A percentile compares a stretch with the other conserved stretches of the same genome.
These are phyloP conservation scores for Jacaranda mimosifolia DNA, from an alignment of 257 asterid species.

Conservation along the genomic window DNA sequence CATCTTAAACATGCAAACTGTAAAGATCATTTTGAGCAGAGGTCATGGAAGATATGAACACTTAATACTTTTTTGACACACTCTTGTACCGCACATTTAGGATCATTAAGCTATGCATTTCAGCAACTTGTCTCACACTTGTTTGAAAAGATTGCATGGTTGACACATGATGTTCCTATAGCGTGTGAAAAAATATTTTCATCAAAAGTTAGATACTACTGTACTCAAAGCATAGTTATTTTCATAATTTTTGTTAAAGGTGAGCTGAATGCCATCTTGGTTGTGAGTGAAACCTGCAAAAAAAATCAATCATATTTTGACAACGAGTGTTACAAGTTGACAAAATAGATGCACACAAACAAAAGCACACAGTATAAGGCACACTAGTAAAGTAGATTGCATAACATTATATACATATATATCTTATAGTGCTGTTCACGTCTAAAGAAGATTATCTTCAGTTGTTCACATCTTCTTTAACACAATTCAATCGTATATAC, in stretches of 20 bases:
- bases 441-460: neutral
- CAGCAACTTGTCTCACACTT: no score
- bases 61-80: no score
- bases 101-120: no score
- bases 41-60: no score
- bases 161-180: neutral
- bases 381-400: neutral
- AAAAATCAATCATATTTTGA: neutral
- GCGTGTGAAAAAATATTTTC: neutral
- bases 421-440: neutral
- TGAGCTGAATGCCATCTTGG: neutral
- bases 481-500: conserved; percentile 2
- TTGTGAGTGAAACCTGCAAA: neutral
- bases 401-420: conserved; percentile 1
- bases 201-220: neutral
- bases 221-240: neutral
- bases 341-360: neutral
- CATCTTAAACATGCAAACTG: no score
- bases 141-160: no score
- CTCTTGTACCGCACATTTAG: no score
- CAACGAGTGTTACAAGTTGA: neutral
- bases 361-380: neutral
- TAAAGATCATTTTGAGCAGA: no score
- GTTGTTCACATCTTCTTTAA: neutral
- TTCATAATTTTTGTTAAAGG: neutral